A percentile compares a stretch with the other conserved stretches of the same genome.
phyloP scores from a whole-genome alignment of 2,329 filamentous ascomycete species.

The Ceratocystis variospora region DNA sequence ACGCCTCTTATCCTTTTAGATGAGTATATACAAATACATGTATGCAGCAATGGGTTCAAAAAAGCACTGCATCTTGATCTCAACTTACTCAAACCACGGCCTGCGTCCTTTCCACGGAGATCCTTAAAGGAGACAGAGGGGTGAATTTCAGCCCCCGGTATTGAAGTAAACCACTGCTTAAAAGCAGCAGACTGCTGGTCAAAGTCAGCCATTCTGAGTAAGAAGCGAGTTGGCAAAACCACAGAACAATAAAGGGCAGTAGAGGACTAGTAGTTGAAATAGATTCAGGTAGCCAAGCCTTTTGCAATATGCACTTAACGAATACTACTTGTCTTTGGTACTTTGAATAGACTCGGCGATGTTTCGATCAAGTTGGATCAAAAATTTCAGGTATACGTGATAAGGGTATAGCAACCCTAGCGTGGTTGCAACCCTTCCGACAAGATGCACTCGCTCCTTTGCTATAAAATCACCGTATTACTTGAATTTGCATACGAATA shows the following conservation, averaged over 20 bases:
- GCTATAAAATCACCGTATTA: no score
- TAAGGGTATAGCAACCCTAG: not conserved
- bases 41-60: not conserved
- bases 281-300: no score
- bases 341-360: not conserved
- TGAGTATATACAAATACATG: not conserved
- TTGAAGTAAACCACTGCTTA: slow-evolving; percentile 39
- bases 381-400: not conserved
- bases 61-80: not conserved
- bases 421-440: no score
- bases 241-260: not conserved
- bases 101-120: slow-evolving; percentile 36
- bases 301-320: not conserved
- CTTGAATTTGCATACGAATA: no score
- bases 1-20: not conserved
- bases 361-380: not conserved
- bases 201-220: slow-evolving; percentile 29
- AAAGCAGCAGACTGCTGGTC: slow-evolving; percentile 33
- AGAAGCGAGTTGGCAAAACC: not conserved
- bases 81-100: slow-evolving; percentile 40
- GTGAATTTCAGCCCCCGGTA: slow-evolving; percentile 41
- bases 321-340: not conserved
- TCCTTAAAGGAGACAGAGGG: slow-evolving; percentile 39
- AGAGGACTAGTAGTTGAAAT: no score
- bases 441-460: no score